Percentiles rank a stretch among this genome's conserved stretches.
These are phyloP conservation scores for Rosa hybrid DNA, from an alignment of 331 rosid species.

Conservation along the genomic window DNA sequence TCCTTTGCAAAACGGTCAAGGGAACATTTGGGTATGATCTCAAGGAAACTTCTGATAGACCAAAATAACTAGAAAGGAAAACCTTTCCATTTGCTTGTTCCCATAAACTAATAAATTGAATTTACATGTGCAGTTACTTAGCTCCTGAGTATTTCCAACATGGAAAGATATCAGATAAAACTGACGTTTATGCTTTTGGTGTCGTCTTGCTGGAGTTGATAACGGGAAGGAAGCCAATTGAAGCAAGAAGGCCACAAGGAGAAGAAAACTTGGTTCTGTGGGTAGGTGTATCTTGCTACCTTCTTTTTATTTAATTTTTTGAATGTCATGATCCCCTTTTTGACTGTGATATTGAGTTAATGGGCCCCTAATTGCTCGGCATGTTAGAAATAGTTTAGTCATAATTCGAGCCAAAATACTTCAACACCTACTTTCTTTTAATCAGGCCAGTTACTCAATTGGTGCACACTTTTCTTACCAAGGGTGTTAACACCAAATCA, in stretches of 20 bases:
- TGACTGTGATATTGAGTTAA: conserved; percentile 17
- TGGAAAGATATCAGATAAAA: conserved; percentile 91
- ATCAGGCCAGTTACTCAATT: conserved; percentile 16
- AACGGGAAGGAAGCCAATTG: conserved; percentile 91
- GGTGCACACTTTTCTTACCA: conserved; percentile 5
- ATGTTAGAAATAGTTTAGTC: conserved; percentile 5
- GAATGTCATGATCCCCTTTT: conserved; percentile 10
- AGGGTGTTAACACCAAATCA: conserved; percentile 13
- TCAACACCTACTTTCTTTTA: conserved; percentile 6
- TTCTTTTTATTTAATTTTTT: not conserved
- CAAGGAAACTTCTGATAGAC: conserved; percentile 13
- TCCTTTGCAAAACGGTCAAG: conserved; percentile 97
- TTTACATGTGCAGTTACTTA: conserved; percentile 59
- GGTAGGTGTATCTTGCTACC: conserved; percentile 54
- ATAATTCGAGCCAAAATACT: conserved; percentile 20
- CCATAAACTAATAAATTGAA: conserved; percentile 5
- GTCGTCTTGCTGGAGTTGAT: conserved; percentile 90
- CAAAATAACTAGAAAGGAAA: not conserved
- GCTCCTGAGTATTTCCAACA: conserved; percentile 99
- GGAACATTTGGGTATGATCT: conserved; percentile 94
- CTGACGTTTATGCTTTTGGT: conserved; percentile 91
- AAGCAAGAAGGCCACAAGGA: conserved; percentile 66
- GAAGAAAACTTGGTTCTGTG: conserved; percentile 92
- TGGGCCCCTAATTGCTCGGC: conserved; percentile 12
- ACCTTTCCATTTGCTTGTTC: conserved; percentile 16